Evolutionary conservation across 805 yeast species (phyloP), one percentile per base, ranked within the genome.

Genomic region (Candida parachauliodes): DNA sequence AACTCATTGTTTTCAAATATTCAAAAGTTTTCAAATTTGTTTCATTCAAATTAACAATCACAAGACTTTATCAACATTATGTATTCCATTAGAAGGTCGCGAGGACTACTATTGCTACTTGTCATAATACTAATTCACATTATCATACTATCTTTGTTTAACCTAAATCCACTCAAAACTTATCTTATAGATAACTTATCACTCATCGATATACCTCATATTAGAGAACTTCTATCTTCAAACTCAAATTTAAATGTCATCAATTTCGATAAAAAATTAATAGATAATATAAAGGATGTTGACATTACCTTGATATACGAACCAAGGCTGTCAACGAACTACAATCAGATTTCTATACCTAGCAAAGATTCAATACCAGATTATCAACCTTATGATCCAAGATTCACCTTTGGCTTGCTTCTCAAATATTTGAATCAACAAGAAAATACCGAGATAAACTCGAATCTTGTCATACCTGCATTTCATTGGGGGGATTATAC

Each of bases 401-500:
- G 67, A 24, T 42, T 58, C 37, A 56, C 67, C 4, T 34, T 51
- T 26, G 55, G 57, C 1, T 16, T 55, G 2, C 8, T 56, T 8
- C 37, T 54, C 8, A 34, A 49, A n/a, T 34, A 53, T 32, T 32
- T 60, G 6, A 35, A 45, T 1, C 32, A 46, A 14, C 39, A 42
- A 25, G 28, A 49, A n/a, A 39, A 25, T 11, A 24, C 36, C 12
- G 36, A 25, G 19, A 21, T 22, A n/a, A 21, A 21, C 10, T 7
- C 7, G 9, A 21, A 21, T 7, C 8, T 27, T 11, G 34, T 29
- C 8, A 15, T 54, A 10, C 52, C 63, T 1, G 45, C 37, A 36
- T 62, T 62, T 40, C 62, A 60, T 42, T 62, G 65, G 65, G 47
- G 50, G n/a, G 68, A 62, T 43, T 60, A 51, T 43, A 41, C 41